Evolutionary conservation across 2,329 filamentous ascomycete species (phyloP).

Genomic region (Fusarium begoniae): DNA sequence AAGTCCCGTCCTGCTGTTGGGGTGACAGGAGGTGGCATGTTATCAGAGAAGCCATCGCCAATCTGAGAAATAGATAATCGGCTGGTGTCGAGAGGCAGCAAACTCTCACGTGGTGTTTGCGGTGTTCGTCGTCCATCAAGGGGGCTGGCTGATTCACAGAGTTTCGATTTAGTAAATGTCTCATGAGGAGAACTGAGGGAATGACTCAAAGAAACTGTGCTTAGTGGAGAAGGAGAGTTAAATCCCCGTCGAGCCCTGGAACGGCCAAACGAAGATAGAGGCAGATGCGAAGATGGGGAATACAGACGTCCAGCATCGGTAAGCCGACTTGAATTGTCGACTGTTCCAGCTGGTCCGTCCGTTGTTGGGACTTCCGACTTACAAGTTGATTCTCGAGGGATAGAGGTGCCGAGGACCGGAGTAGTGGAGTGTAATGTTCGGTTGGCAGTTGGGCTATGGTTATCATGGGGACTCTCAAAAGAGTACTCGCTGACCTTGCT

Average conservation of each 20-base stretch:
- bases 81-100: slow-evolving; percentile 82
- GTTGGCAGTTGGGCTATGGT: slow-evolving; percentile 55
- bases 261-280: slow-evolving; percentile 51
- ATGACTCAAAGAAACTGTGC: slow-evolving; percentile 41
- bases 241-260: slow-evolving; percentile 45
- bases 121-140: slow-evolving; percentile 70
- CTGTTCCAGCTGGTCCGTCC: slow-evolving; percentile 21
- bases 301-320: slow-evolving; percentile 47
- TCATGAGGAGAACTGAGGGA: slow-evolving; percentile 46
- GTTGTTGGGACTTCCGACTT: slow-evolving; percentile 50
- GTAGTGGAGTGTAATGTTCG: slow-evolving; percentile 54
- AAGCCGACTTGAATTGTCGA: slow-evolving; percentile 29
- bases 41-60: slow-evolving; percentile 48
- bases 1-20: slow-evolving; percentile 72
- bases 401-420: slow-evolving; percentile 52
- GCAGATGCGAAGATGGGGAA: slow-evolving; percentile 46
- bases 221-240: slow-evolving; percentile 48
- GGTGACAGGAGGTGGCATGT: slow-evolving; percentile 73
- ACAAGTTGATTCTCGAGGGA: slow-evolving; percentile 54
- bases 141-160: slow-evolving; percentile 67
- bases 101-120: slow-evolving; percentile 79
- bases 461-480: slow-evolving; percentile 50
- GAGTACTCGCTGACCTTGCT: slow-evolving; percentile 51
- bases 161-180: slow-evolving; percentile 61
- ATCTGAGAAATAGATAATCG: slow-evolving; percentile 81